These are phyloP conservation scores for Gyromitra esculenta DNA, from an alignment of 2,329 filamentous ascomycete genomes.

Conservation along the genomic window DNA sequence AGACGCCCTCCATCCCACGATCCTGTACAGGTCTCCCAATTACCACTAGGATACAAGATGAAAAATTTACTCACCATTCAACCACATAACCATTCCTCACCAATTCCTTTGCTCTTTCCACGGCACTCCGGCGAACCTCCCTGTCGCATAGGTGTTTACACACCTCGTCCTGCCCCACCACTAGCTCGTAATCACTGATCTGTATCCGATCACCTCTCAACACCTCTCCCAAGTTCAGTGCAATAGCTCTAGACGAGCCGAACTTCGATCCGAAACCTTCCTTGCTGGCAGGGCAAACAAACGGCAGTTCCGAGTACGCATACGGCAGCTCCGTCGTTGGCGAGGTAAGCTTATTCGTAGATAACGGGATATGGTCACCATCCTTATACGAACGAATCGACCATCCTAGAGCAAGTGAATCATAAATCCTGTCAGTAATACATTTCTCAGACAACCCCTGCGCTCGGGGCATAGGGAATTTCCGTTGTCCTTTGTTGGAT, in stretches of 20 bases:
- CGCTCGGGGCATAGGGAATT: slow-evolving; percentile 7
- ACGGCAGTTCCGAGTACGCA: slow-evolving; percentile 87
- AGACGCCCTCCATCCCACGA: background rate
- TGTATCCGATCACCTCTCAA: slow-evolving; percentile 86
- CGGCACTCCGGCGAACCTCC: slow-evolving; percentile 71
- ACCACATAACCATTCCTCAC: slow-evolving; percentile 83
- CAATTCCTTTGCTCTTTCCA: slow-evolving; percentile 75
- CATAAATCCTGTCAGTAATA: slow-evolving; percentile 49
- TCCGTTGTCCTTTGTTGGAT: background rate
- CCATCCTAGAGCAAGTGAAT: slow-evolving; percentile 69
- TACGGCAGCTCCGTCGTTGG: slow-evolving; percentile 91
- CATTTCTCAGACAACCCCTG: slow-evolving; percentile 19
- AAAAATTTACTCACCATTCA: slow-evolving; percentile 69
- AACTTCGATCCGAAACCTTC: slow-evolving; percentile 73
- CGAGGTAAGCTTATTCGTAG: slow-evolving; percentile 91
- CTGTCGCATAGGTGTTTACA: slow-evolving; percentile 77
- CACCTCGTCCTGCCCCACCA: slow-evolving; percentile 78
- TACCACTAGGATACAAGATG: background rate
- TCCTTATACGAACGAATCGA: slow-evolving; percentile 83
- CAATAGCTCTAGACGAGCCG: slow-evolving; percentile 78
- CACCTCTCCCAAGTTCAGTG: slow-evolving; percentile 86
- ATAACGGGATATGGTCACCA: slow-evolving; percentile 80
- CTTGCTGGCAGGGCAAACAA: slow-evolving; percentile 80
- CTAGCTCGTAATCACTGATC: slow-evolving; percentile 82
- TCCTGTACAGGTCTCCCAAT: background rate